Evolutionary conservation across 2,329 filamentous ascomycete species (phyloP), one percentile per base, ranked within the genome.

Genomic region (Harringtonia aguacate): DNA sequence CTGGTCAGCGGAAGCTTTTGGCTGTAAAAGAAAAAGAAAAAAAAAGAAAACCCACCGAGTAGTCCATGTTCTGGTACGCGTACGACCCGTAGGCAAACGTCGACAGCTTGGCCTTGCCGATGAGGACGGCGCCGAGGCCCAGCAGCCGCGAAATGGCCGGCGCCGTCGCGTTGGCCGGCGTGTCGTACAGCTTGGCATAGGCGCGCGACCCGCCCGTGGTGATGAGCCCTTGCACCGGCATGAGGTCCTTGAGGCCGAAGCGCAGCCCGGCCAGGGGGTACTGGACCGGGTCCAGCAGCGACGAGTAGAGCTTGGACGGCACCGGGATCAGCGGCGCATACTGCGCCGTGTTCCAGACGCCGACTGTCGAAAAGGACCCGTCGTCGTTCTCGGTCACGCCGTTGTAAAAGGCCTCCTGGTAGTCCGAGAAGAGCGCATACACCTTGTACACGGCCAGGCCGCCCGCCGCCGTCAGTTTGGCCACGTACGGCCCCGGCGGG

Each of bases 161-260:
- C 13, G 41, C 18, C 14, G 41, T 44, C 41, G 24, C 28, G 17
- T 44, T 44, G 2, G 41, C 35, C 17, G 35, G 35, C n/a, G 35
- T 44, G 27, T 44, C 41, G 17, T 44, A 44, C 3, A 44, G 20
- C 2, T 36, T 12, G 4, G 41, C 27, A 34, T 44, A 44, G 12
- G 41, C 41, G 2, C 41, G 27, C 9, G 41, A 44, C 17, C 41
- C 41, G 10, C 41, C 41, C 7, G 41, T 38, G 21, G 37, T 34
- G 38, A 37, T 17, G 4, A 47, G 33, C 24, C 45, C 41, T 3
- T 17, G 15, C 14, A 47, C 27, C 8, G 42, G 37, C 37, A 47
- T 47, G 9, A 41, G 34, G 20, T 47, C 45, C 35, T 47, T 47
- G 4, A 44, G 22, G n/a, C 24, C 41, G 20, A 44, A 47, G 31